These are phyloP conservation scores for Sporothrix inflata DNA, from an alignment of 2,329 filamentous ascomycete species.

Conservation along the genomic window DNA sequence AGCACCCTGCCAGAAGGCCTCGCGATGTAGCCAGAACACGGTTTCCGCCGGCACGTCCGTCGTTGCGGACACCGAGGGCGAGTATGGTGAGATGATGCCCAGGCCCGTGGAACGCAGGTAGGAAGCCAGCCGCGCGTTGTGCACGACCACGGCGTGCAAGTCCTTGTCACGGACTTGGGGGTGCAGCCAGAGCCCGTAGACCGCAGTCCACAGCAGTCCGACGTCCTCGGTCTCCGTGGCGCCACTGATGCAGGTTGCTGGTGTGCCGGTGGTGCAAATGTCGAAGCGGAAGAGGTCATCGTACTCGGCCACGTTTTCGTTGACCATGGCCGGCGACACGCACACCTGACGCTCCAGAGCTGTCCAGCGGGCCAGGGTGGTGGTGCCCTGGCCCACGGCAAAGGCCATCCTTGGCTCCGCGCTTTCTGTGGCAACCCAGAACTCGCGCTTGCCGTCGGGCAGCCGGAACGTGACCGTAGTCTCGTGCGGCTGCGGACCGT, in stretches of 20 bases:
- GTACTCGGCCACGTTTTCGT: slow-evolving; percentile 32
- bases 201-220: slow-evolving; percentile 29
- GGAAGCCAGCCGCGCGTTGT: slow-evolving; percentile 25
- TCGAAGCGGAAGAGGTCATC: slow-evolving; percentile 25
- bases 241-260: neutral
- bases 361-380: slow-evolving; percentile 28
- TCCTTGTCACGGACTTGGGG: slow-evolving; percentile 27
- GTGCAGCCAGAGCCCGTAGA: slow-evolving; percentile 34
- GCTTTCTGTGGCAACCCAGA: slow-evolving; percentile 24
- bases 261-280: neutral
- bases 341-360: slow-evolving; percentile 23
- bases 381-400: slow-evolving; percentile 24
- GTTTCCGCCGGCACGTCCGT: slow-evolving; percentile 25
- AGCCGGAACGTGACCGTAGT: slow-evolving; percentile 27
- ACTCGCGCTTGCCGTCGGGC: slow-evolving; percentile 30
- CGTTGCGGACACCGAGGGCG: slow-evolving; percentile 19
- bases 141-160: slow-evolving; percentile 28
- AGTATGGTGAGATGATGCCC: slow-evolving; percentile 31
- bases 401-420: neutral
- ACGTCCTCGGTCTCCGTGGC: slow-evolving; percentile 17
- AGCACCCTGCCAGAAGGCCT: slow-evolving; percentile 35
- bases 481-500: neutral
- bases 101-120: slow-evolving; percentile 32
- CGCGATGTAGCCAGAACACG: slow-evolving; percentile 33
- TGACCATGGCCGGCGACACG: slow-evolving; percentile 33